Conservation (phyloP, 1,139 yeast species). For the Williopsis jadinii region DNA sequence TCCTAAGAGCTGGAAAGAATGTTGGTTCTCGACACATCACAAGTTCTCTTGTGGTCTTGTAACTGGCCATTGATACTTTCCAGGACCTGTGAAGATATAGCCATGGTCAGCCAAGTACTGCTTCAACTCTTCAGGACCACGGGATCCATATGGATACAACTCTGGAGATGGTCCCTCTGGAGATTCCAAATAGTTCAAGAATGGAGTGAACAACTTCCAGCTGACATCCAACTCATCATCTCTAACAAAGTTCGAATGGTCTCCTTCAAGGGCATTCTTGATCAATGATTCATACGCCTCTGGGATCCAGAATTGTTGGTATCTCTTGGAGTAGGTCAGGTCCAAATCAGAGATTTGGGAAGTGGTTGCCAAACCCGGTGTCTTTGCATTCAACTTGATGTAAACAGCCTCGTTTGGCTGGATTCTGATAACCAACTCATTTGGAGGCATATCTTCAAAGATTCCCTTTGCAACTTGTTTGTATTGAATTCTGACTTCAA, state of each 20-base stretch:
- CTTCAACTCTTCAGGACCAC: conserved; percentile 71
- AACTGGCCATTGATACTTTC: conserved; percentile 77
- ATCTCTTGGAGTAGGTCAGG: conserved; percentile 76
- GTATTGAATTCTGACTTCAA: conserved; percentile 90
- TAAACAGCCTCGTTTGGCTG: conserved; percentile 96
- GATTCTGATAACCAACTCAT: conserved; percentile 86
- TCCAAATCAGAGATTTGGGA: conserved; percentile 87
- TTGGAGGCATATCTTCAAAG: conserved; percentile 75
- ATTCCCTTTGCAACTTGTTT: conserved; percentile 80
- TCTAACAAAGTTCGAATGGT: conserved; percentile 95
- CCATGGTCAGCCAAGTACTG: conserved; percentile 63
- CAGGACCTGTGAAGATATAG: conserved; percentile 53
- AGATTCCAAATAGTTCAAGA: conserved; percentile 72
- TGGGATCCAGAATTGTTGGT: conserved; percentile 88
- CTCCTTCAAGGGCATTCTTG: conserved; percentile 84
- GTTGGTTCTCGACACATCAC: no score
- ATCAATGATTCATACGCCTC: conserved; percentile 96
- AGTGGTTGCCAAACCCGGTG: conserved; percentile 82
- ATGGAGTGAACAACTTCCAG: conserved; percentile 91
- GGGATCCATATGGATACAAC: conserved; percentile 79
- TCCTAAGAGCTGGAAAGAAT: no score
- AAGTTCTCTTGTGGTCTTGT: conserved; percentile 41
- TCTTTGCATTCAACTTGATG: conserved; percentile 84
- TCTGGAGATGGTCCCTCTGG: conserved; percentile 57
- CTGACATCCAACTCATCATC: conserved; percentile 94